phyloP scores from a whole-genome alignment of 306 rosid species.

The Phaseolus lunatus region DNA sequence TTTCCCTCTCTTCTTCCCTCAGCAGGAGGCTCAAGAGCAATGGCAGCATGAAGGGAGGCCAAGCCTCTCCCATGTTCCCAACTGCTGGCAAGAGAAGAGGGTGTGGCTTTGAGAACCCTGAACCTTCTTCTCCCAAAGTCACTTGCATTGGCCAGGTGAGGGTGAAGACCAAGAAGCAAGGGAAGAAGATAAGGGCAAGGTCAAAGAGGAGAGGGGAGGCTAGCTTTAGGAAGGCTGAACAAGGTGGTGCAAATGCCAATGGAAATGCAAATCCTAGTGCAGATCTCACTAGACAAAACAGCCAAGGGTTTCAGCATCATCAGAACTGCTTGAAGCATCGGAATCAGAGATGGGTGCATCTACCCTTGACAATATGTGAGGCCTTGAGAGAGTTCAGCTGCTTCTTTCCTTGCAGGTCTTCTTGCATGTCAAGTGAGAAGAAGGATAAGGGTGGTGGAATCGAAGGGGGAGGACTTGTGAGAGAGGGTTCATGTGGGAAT shows the following conservation, averaged over 20 bases:
- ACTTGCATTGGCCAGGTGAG: slow-evolving; percentile 97
- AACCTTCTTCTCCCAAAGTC: slow-evolving; percentile 94
- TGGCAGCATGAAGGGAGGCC: slow-evolving; percentile 85
- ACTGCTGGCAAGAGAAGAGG: slow-evolving; percentile 71
- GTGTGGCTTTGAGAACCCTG: slow-evolving; percentile 79
- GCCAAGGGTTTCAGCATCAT: slow-evolving; percentile 50
- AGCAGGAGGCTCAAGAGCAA: slow-evolving; percentile 77
- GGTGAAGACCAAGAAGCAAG: slow-evolving; percentile 87
- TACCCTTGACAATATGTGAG: slow-evolving; percentile 88
- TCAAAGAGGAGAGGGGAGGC: slow-evolving; percentile 70
- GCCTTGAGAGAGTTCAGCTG: slow-evolving; percentile 90
- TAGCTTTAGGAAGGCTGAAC: slow-evolving; percentile 68
- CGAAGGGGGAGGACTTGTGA: slow-evolving; percentile 32
- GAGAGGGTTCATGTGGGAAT: slow-evolving; percentile 72
- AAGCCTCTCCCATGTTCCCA: slow-evolving; percentile 96
- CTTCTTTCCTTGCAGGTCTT: slow-evolving; percentile 81
- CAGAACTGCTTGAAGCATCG: slow-evolving; percentile 62
- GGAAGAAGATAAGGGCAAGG: slow-evolving; percentile 80
- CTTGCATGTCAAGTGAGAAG: slow-evolving; percentile 58
- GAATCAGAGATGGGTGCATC: slow-evolving; percentile 88
- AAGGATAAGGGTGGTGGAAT: slow-evolving; percentile 42
- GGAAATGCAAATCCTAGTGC: slow-evolving; percentile 35
- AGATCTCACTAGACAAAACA: slow-evolving; percentile 56
- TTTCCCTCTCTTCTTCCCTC: slow-evolving; percentile 81
- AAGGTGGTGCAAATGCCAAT: neutral